Percentiles rank a stretch among this genome's conserved stretches.
phyloP scores from a whole-genome alignment of 768 basidiomycete species.

The Pleurotus tuber-regium region DNA sequence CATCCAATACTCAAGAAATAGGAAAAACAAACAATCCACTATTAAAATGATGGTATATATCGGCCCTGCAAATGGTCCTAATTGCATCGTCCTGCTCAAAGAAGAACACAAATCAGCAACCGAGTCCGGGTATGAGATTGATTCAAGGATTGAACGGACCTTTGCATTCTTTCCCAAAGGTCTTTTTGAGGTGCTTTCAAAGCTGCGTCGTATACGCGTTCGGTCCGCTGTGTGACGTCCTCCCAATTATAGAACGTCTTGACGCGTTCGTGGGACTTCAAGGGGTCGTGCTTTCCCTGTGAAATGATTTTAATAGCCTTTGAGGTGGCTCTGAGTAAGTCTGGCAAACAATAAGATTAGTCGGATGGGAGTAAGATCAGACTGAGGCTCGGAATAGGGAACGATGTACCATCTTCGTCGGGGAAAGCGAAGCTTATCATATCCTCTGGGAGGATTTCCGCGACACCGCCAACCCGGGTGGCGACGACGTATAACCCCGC shows the following conservation, averaged over 20 bases:
- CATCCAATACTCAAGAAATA: conserved; percentile 80
- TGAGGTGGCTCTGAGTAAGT: conserved; percentile 80
- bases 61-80: conserved; percentile 79
- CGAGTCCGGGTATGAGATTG: neutral
- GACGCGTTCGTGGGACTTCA: conserved; percentile 72
- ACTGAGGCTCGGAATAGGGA: too few species aligned
- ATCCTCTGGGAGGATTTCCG: conserved; percentile 89
- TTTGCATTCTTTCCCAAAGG: conserved; percentile 73
- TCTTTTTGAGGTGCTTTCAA: conserved; percentile 58
- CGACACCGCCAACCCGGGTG: conserved; percentile 92
- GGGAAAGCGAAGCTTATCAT: conserved; percentile 96
- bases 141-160: conserved; percentile 40
- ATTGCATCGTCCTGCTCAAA: conserved; percentile 68
- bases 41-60: conserved; percentile 88
- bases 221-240: conserved; percentile 76
- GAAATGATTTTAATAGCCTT: conserved; percentile 74
- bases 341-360: conserved; percentile 40
- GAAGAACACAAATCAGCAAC: neutral
- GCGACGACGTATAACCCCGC: conserved; percentile 92
- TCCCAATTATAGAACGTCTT: conserved; percentile 87
- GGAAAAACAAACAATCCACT: conserved; percentile 87
- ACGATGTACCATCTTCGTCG: conserved; percentile 80
- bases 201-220: conserved; percentile 75
- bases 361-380: too few species aligned
- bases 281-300: conserved; percentile 69